Evolutionary conservation across 169 alveolate species (phyloP).

Genomic region (Theileria orientalis): DNA sequence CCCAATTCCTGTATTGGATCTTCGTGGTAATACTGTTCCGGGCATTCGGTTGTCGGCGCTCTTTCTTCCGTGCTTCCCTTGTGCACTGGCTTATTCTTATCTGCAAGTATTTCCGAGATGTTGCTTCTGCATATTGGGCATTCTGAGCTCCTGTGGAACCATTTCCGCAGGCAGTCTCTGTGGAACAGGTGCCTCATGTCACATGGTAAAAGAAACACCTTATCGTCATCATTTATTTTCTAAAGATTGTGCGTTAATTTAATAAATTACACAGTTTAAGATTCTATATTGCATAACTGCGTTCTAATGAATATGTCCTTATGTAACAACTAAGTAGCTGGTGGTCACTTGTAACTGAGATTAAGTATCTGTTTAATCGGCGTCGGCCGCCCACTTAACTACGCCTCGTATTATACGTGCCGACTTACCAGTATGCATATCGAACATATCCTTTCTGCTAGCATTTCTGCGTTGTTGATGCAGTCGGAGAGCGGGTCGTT

Average conservation of each 20-base stretch:
- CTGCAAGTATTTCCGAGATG: constrained; percentile 39
- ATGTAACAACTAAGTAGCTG: background rate
- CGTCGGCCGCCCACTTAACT: too few relatives aligned
- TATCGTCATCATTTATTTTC: constrained; percentile 61
- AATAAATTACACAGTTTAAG: too few relatives aligned
- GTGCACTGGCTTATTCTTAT: background rate
- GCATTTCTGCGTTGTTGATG: background rate
- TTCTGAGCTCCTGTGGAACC: constrained; percentile 71
- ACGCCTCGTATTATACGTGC: background rate
- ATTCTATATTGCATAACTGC: constrained; percentile 34
- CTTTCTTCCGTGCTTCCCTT: too few relatives aligned
- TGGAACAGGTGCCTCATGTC: constrained; percentile 76
- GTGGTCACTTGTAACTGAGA: background rate
- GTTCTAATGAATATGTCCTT: constrained; percentile 9
- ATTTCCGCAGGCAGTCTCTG: constrained; percentile 65
- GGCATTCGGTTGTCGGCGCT: too few relatives aligned
- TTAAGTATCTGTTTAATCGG: background rate
- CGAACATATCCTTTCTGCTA: constrained; percentile 29
- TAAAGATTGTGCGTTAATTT: too few relatives aligned
- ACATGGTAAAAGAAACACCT: constrained; percentile 72
- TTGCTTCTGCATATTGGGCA: constrained; percentile 77
- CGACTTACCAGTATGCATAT: constrained; percentile 30
- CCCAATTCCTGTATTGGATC: too few relatives aligned
- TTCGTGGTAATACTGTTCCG: too few relatives aligned
- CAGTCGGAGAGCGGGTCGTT: background rate